A percentile compares a stretch with the other conserved stretches of the same genome.
phyloP scores from a whole-genome alignment of 108 stramenopile species.

The Fragilariopsis cylindrus region DNA sequence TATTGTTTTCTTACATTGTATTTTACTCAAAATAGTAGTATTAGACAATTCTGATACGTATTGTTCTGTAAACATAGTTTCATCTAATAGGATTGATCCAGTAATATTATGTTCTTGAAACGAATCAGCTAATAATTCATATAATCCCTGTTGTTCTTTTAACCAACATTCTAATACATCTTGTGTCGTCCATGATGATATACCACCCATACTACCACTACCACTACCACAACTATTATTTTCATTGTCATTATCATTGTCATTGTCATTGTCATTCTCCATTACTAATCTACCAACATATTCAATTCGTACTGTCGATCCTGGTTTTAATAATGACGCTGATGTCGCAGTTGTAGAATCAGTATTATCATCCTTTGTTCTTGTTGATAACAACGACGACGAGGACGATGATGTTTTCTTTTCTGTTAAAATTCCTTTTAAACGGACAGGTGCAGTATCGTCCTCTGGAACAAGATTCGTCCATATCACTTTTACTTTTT shows the following conservation, averaged over 20 bases:
- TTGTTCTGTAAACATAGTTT: constrained; percentile 50
- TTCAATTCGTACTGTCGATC: neutral
- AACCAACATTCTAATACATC: constrained; percentile 67
- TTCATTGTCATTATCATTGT: neutral
- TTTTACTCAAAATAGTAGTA: constrained; percentile 38
- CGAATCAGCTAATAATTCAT: constrained; percentile 7
- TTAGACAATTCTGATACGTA: constrained; percentile 27
- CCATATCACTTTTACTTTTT: neutral
- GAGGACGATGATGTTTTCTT: too few relatives aligned
- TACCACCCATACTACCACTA: too few relatives aligned
- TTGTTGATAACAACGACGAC: too few relatives aligned
- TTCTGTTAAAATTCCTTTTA: too few relatives aligned
- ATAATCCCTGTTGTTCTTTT: constrained; percentile 51
- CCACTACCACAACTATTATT: neutral
- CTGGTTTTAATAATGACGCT: neutral
- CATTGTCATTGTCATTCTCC: neutral
- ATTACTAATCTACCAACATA: neutral
- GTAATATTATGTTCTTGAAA: constrained; percentile 47
- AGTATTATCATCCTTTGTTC: neutral
- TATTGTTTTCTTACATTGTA: constrained; percentile 64
- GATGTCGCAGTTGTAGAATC: neutral
- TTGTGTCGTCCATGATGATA: constrained; percentile 35
- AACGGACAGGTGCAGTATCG: neutral
- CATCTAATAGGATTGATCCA: constrained; percentile 39
- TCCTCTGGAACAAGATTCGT: constrained; percentile 8